Base-by-base conservation (phyloP, 2,329 filamentous ascomycete species). In the Colletotrichum shisoi region DNA sequence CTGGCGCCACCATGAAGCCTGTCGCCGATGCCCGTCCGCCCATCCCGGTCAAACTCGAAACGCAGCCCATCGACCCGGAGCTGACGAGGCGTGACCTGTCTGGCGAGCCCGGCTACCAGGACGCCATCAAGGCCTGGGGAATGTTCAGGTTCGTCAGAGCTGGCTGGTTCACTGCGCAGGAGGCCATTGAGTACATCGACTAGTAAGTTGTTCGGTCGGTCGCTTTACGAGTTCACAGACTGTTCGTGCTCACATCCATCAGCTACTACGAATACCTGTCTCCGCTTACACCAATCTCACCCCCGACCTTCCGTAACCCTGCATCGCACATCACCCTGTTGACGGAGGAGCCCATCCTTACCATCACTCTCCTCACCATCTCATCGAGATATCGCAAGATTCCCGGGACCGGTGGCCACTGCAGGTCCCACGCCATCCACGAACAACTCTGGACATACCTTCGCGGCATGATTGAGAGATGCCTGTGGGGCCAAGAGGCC, bases 401-500 rank as follows among this genome's bases (percentile, higher is more conserved):
- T 54, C 85, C 89, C 21, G 92, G 93, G 1, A 89, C 94, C 0
- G 93, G 93, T 3, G 91, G 92, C 0, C 85, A 89, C 69, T 96
- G 92, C 54, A 89, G 95, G 57, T 92, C 93, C 0, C 92, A 95
- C 73, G 91, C 93, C 54, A 96, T 99, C 62, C 95, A 98, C 71
- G 93, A 97, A 73, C 93, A 96, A 77, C 85, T 98, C 5, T 99
- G 95, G 95, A 92, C 89, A 37, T 96, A 97, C 74, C 85, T 98
- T 37, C 90, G 94, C 58, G 91, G 93, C 66, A 97, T 98, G 91
- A 95, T 98, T 71, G 93, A 97, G 77, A 88, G 94, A 40, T 91
- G 96, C 71, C 89, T 98, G 44, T 98, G 93, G 91, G 95, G 94
- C 9, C 94, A 97, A 75, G 94, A 98, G 77, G 93, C 96, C 59